A percentile compares a stretch with the other conserved stretches of the same genome.
These are phyloP conservation scores for Bipolaris victoriae DNA, from an alignment of 2,329 filamentous ascomycete genomes.

Conservation along the genomic window DNA sequence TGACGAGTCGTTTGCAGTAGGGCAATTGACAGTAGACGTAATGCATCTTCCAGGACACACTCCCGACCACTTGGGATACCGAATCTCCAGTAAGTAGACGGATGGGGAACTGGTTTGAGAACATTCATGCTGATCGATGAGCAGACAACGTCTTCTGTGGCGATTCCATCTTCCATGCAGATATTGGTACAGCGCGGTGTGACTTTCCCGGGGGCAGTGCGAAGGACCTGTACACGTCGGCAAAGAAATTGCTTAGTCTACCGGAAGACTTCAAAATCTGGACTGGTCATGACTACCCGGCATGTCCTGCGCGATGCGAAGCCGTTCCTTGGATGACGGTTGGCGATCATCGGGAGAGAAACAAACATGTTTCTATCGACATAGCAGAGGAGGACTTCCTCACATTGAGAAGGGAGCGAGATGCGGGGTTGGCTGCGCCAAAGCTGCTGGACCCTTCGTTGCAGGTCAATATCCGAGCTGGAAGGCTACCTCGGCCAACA, in stretches of 20 bases:
- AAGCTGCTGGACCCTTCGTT: conserved; percentile 47
- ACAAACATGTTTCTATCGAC: conserved; percentile 44
- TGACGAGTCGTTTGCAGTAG: conserved; percentile 60
- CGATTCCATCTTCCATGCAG: conserved; percentile 45
- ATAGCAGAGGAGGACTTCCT: conserved; percentile 44
- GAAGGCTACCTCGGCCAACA: conserved; percentile 36
- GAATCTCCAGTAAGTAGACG: conserved; percentile 51
- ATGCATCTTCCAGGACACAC: conserved; percentile 67
- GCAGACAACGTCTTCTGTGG: conserved; percentile 46
- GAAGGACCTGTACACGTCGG: conserved; percentile 34
- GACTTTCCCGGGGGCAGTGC: conserved; percentile 48
- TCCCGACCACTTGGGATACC: conserved; percentile 66
- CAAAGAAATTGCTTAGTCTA: conserved; percentile 33
- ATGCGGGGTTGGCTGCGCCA: conserved; percentile 40
- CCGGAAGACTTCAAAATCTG: conserved; percentile 41
- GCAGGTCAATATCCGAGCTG: conserved; percentile 51
- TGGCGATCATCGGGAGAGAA: conserved; percentile 39
- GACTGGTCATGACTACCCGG: conserved; percentile 47
- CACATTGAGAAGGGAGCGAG: conserved; percentile 36
- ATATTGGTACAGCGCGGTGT: conserved; percentile 43
- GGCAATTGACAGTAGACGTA: conserved; percentile 53
- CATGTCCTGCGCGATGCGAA: conserved; percentile 20
- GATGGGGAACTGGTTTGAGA: not conserved
- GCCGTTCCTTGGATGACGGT: conserved; percentile 46
- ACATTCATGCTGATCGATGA: not conserved